Evolutionary conservation across 768 basidiomycete species (phyloP), one percentile per base, ranked within the genome.

Genomic region (Suillus cothurnatus): DNA sequence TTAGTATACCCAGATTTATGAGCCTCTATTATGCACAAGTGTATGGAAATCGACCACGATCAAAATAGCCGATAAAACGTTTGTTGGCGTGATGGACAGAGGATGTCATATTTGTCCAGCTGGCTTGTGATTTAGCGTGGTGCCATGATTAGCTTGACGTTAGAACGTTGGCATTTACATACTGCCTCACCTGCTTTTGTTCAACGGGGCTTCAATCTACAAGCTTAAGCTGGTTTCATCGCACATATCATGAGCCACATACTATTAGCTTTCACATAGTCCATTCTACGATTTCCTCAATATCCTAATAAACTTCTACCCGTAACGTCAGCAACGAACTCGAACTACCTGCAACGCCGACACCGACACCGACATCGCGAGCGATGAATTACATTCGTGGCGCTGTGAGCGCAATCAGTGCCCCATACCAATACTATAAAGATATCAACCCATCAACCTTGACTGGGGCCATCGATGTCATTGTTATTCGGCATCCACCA

Each of bases 391-490:
- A 94, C 77, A 80, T 95, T 73, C 89, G 93, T 69, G 93, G 93
- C 67, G 92, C 93, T 28, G 89, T 94, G 74, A 91, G 81, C 73
- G 91, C 91, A 49, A 92, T 94, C 74, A 91, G 88, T 76, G 93
- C 91, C 15, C 92, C 92, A 17, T 93, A 93, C 75, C 91, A 92
- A 66, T 95, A 94, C 81, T 95, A 95, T 84, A 92, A 88, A 77
- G 93, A 93, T 64, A 93, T 97, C 68, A 99, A 99, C 71, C 95
- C 97, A 0, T 90, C 97, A 0, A 99, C 97, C 0, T 87, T 99
- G 64, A 97, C 96, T 5, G 97, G 97, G 53, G 97, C 97, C 52
- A 97, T 99, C 84, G 97, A 99, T 84, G 94, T 99, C 78, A 95
- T 99, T 72, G 97, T 99, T 69, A 88, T 99, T 56, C 87, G 90